Conservation (phyloP, 2,329 filamentous ascomycete species). For the Colletotrichum nymphaeae region DNA sequence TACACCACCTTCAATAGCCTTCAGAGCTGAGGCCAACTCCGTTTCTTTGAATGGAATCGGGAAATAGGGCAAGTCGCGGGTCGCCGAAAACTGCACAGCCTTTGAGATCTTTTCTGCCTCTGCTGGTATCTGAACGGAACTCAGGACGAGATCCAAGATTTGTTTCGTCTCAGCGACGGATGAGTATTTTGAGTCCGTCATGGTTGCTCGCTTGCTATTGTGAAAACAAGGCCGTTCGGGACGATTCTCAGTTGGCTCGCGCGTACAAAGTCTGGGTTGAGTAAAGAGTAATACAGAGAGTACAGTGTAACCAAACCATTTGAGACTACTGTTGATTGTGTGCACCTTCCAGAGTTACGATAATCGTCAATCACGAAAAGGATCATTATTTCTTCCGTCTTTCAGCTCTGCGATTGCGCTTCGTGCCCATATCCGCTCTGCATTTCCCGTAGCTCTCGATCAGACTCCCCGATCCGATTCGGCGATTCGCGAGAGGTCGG, state of each 20-base stretch:
- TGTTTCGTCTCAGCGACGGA: conserved; percentile 40
- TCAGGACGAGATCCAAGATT: conserved; percentile 44
- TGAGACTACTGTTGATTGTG: neutral
- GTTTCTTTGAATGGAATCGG: conserved; percentile 61
- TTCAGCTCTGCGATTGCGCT: neutral
- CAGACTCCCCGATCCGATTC: neutral
- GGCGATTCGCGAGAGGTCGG: neutral
- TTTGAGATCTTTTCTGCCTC: conserved; percentile 39
- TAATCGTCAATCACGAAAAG: neutral
- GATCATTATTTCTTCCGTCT: neutral
- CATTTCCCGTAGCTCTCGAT: neutral
- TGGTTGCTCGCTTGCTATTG: neutral
- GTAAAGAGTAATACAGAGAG: neutral
- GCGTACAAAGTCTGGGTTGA: neutral
- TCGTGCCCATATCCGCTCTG: neutral
- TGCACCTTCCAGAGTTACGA: neutral
- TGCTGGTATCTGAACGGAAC: conserved; percentile 43
- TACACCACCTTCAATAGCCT: conserved; percentile 53
- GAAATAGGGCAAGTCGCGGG: conserved; percentile 53
- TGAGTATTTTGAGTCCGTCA: conserved; percentile 37
- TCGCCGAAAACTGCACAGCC: conserved; percentile 46
- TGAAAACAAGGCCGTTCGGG: neutral
- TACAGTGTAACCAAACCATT: neutral
- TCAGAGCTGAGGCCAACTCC: conserved; percentile 55
- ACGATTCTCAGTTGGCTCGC: neutral